Percentiles rank a stretch among this genome's conserved stretches.
These are phyloP conservation scores for Aspergillus nidulans DNA, from an alignment of 495 filamentous ascomycete genomes.

Conservation along the genomic window DNA sequence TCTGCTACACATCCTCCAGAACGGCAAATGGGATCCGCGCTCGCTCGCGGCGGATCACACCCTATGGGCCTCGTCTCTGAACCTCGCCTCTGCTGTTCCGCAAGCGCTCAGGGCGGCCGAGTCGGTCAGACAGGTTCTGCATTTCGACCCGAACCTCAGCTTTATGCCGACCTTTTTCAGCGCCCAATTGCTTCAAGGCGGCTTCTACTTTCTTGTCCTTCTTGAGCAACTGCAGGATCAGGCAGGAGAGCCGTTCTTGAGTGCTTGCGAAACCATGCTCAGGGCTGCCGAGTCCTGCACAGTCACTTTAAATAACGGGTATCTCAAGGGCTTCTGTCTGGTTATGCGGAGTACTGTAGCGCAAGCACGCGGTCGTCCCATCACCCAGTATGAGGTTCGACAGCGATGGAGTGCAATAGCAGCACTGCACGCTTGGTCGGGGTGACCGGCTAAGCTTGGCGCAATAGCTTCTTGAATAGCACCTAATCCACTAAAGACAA, in stretches of 20 bases:
- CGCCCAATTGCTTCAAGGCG: constrained; percentile 76
- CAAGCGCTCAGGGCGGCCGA: constrained; percentile 76
- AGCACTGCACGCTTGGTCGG: constrained; percentile 71
- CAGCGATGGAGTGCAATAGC: constrained; percentile 66
- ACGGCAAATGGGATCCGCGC: constrained; percentile 83
- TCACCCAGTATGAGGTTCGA: constrained; percentile 73
- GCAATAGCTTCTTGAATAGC: too few relatives aligned
- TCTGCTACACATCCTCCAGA: constrained; percentile 75
- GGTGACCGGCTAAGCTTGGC: constrained; percentile 53
- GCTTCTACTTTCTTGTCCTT: constrained; percentile 72
- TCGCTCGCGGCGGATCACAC: constrained; percentile 79
- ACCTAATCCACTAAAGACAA: too few relatives aligned
- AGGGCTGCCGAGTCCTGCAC: constrained; percentile 80
- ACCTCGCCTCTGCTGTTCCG: constrained; percentile 71
- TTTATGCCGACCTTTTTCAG: constrained; percentile 90
- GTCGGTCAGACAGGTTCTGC: constrained; percentile 73
- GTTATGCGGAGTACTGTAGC: constrained; percentile 80
- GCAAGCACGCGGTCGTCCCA: constrained; percentile 67
- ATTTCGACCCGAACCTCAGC: constrained; percentile 75
- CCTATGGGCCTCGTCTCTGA: constrained; percentile 76
- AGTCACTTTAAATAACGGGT: constrained; percentile 78
- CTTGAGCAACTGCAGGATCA: constrained; percentile 77
- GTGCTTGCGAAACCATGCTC: constrained; percentile 81
- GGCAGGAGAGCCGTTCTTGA: constrained; percentile 72
- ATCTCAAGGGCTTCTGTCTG: constrained; percentile 77